These are phyloP conservation scores for Phaseolus coccineus DNA, from an alignment of 331 rosid genomes.

Conservation along the genomic window DNA sequence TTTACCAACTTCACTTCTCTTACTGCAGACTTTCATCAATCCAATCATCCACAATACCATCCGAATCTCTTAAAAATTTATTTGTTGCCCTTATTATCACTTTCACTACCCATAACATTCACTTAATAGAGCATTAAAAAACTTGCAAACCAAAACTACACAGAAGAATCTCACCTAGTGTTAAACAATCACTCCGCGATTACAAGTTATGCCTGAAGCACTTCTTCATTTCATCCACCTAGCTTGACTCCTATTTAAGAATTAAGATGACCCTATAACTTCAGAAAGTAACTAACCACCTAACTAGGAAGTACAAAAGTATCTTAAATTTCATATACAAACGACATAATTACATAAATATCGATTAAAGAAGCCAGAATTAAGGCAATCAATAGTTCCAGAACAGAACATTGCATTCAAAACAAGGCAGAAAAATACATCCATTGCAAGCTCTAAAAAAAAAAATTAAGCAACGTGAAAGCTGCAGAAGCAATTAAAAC, in stretches of 20 bases:
- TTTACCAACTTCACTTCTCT: background rate
- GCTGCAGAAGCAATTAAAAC: conserved; percentile 26
- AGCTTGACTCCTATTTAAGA: background rate
- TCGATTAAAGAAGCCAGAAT: background rate
- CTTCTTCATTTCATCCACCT: background rate
- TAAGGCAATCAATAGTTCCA: background rate
- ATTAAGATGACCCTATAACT: background rate
- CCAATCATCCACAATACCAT: background rate
- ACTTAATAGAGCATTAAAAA: background rate
- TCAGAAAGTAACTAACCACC: background rate
- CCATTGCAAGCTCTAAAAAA: background rate
- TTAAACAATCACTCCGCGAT: background rate
- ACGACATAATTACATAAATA: background rate
- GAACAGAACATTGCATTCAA: conserved; percentile 5
- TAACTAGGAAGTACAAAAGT: background rate
- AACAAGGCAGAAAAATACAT: background rate
- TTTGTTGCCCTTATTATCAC: background rate
- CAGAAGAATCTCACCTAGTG: background rate
- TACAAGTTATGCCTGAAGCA: background rate
- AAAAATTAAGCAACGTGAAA: conserved; percentile 32
- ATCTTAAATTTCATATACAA: background rate
- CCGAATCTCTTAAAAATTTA: background rate
- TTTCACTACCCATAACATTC: background rate
- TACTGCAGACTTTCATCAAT: background rate
- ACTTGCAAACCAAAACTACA: background rate